Base-by-base conservation (phyloP, 139 green algal species). In the Ettlia oleoabundans region DNA sequence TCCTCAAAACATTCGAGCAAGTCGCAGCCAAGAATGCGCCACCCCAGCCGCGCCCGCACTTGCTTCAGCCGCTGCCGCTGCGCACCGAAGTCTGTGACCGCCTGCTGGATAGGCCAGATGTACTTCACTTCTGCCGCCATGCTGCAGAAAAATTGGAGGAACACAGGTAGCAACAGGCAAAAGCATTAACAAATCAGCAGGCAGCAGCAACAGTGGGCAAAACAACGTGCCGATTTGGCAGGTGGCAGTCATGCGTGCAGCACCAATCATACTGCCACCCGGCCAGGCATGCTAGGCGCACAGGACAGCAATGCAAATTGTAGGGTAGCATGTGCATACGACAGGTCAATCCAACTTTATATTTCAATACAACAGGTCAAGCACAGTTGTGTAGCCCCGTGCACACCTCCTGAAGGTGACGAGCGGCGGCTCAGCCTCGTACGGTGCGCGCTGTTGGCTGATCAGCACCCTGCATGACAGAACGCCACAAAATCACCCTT, bases 61-160 rank as follows among this genome's bases (percentile, higher is more conserved):
- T 42, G 51, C 41, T 88, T 70, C 69, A 95, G 82, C 24, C 93
- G 84, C 33, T 94, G 91, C 18, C 83, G 86, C 81, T 96, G 93
- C 7, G 86, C 82, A 30, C 85, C 92, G 74, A 92, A 88, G 78
- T 96, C 93, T 1, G 71, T 86, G 8, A 96, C 32, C 0, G 93
- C 87, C 69, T 94, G 90, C 76, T 91, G 85, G 37, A 96, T 90
- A 18, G 93, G 93, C 89, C 90, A 96, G 9, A 96, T 84, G 78
- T 95, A 96, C 72, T 91, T 93, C n/a, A 96, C 89, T 41, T 84
- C 86, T 22, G 89, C 78, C 9, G 78, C 78, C 76, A 82, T 74
- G 62, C 90, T 93, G 85, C 72, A 74, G 55, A 15, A 65, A 58
- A 15, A 58, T 58, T 58, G 47, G 13, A 58, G 47, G 15, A 58